Conservation (phyloP, 1,284 basidiomycete genomes). For the Ustilago cynodontis region DNA sequence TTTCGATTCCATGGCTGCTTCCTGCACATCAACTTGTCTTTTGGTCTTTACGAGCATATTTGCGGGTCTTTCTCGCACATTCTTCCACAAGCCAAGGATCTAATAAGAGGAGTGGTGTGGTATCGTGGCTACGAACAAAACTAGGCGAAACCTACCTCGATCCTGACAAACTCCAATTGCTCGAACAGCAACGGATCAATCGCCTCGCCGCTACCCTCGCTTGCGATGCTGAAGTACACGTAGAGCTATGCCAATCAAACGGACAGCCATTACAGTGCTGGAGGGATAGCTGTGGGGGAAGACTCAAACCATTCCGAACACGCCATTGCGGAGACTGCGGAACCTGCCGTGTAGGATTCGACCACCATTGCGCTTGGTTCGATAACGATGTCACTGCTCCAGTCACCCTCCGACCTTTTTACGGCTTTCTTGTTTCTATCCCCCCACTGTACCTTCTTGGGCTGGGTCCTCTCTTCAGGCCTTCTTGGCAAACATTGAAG, state of each 20-base stretch:
- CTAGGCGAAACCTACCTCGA: constrained; percentile 17
- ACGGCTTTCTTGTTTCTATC: constrained; percentile 29
- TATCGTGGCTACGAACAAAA: constrained; percentile 4
- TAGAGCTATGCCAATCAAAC: constrained; percentile 27
- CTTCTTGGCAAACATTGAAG: constrained; percentile 13
- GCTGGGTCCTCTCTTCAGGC: constrained; percentile 24
- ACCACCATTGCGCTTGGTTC: constrained; percentile 58
- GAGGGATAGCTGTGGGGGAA: constrained; percentile 30
- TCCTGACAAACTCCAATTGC: neutral
- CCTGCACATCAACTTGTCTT: constrained; percentile 34
- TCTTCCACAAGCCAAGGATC: too few relatives aligned
- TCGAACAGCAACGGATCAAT: neutral
- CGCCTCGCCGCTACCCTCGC: neutral
- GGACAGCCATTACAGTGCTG: constrained; percentile 35
- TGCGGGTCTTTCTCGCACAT: constrained; percentile 37
- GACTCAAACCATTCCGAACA: constrained; percentile 27
- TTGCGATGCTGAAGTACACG: neutral
- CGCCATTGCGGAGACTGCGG: constrained; percentile 52
- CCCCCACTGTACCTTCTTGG: constrained; percentile 23
- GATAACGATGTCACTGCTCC: constrained; percentile 46
- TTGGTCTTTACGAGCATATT: constrained; percentile 28
- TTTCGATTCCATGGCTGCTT: constrained; percentile 22
- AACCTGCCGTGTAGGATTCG: constrained; percentile 39
- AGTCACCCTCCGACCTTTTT: constrained; percentile 24
- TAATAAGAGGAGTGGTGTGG: neutral